A percentile compares a stretch with the other conserved stretches of the same genome.
These are phyloP conservation scores for Aphanomyces euteiches DNA, from an alignment of 352 stramenopile genomes.

Conservation along the genomic window DNA sequence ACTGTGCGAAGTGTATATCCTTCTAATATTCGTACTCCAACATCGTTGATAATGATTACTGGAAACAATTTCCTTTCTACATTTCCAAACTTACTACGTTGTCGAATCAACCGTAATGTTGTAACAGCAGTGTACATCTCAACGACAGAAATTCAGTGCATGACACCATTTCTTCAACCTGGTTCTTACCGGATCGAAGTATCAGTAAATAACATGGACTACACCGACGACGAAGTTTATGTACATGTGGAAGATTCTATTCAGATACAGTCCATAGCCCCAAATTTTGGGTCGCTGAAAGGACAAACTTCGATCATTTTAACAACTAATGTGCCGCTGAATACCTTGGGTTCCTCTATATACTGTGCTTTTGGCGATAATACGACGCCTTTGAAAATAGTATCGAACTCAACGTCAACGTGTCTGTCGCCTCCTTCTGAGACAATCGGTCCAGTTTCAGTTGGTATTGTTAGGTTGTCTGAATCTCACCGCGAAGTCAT, in stretches of 20 bases:
- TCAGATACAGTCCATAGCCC: constrained; percentile 38
- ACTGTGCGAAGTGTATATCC: constrained; percentile 38
- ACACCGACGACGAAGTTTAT: constrained; percentile 40
- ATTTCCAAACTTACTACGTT: constrained; percentile 33
- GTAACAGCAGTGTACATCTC: constrained; percentile 37
- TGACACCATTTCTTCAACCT: constrained; percentile 34
- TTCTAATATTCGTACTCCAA: constrained; percentile 10
- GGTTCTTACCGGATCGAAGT: constrained; percentile 47
- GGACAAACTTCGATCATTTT: constrained; percentile 47
- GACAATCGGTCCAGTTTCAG: not conserved
- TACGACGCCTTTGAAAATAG: not conserved
- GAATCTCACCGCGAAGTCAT: not conserved
- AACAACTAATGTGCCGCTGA: not conserved
- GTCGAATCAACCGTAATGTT: constrained; percentile 32
- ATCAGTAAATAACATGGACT: constrained; percentile 46
- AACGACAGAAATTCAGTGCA: constrained; percentile 37
- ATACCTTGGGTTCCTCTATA: not conserved
- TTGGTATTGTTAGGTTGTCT: constrained; percentile 5
- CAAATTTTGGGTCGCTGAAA: constrained; percentile 42
- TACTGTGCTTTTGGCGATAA: constrained; percentile 16
- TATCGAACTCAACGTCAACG: not conserved
- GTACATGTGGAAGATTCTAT: constrained; percentile 47
- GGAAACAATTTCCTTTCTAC: constrained; percentile 38
- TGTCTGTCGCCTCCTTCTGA: constrained; percentile 1
- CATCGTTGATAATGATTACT: constrained; percentile 30